Conservation (phyloP, 73 alveolate species). For the Paramecium sexaurelia region DNA sequence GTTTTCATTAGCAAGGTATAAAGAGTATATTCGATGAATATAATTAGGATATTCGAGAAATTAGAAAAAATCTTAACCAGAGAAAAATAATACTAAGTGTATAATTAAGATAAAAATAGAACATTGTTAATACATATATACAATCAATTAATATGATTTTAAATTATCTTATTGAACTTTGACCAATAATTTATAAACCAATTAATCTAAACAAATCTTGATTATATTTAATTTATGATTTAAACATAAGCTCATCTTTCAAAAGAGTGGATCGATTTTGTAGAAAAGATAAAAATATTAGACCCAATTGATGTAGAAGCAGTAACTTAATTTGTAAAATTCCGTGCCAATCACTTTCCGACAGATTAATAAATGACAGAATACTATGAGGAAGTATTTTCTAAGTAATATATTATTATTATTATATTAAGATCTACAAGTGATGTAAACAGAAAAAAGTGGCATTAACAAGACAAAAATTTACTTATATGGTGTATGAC, state of each 20-base stretch:
- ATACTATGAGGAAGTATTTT: conserved; percentile 11
- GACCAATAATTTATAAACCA: neutral
- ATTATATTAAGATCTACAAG: conserved; percentile 33
- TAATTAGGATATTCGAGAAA: neutral
- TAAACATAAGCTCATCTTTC: neutral
- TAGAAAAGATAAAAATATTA: neutral
- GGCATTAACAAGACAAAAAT: conserved; percentile 32
- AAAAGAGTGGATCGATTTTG: neutral
- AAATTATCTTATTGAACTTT: neutral
- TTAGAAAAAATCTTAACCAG: neutral
- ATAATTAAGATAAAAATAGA: neutral
- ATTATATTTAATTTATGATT: conserved; percentile 21
- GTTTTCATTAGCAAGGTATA: neutral
- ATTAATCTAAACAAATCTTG: conserved; percentile 1
- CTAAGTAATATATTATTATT: neutral
- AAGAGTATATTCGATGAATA: neutral
- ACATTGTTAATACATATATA: neutral
- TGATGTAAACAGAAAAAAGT: neutral
- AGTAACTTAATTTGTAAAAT: neutral
- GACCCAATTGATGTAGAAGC: neutral
- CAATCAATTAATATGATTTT: conserved; percentile 1
- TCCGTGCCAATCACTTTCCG: neutral
- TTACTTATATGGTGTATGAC: neutral
- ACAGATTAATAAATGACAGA: neutral
- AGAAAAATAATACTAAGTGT: neutral